Base-by-base conservation (phyloP, 768 basidiomycete genomes). In the Termitomyces heimii region DNA sequence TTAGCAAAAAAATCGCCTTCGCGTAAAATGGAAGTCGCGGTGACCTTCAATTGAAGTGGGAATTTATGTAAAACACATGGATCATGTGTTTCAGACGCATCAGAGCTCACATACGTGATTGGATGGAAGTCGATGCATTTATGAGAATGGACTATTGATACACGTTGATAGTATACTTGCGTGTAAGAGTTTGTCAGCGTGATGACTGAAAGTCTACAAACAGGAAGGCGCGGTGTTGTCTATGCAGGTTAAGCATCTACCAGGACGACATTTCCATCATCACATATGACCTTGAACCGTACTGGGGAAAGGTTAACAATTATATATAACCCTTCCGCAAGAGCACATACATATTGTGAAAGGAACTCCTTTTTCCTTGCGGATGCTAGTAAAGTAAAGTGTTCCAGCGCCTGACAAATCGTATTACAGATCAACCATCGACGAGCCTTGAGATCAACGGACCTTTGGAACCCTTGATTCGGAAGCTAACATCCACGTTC, bases 381-480 rank as follows among this genome's bases (percentile, higher is more conserved):
- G 79, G 55, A 92, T 86, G 67, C 88, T 91, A 2, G 89, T 92
- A 67, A 92, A 92, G 66, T 92, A 92, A 2, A 92, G 68, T 18
- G 88, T 92, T 6, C 90, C 90, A 20, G 83, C 76, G 22, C 81
- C 89, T 90, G 56, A 6, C 26, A 29, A 44, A 24, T 29, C 20
- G 20, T 60, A 40, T 29, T 39, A 39, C 39, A 42, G 1, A 54
- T 29, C 20, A 32, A n/a, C 4, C 13, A 47, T 29, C 28, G 28
- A 20, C 18, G n/a, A 45, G 42, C 42, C 13, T 22, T 32, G 22
- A 44, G n/a, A 49, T 55, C 6, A 43, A 45, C 24, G 4, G n/a
- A 84, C 89, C 82, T 74, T 78, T 82, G 43, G 87, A 83, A 2
- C 89, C 89, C 63, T 82, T 86, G 35, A 92, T 71, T 56, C 88